phyloP scores from a whole-genome alignment of 768 basidiomycete species.

The Tricholoma saponaceum region DNA sequence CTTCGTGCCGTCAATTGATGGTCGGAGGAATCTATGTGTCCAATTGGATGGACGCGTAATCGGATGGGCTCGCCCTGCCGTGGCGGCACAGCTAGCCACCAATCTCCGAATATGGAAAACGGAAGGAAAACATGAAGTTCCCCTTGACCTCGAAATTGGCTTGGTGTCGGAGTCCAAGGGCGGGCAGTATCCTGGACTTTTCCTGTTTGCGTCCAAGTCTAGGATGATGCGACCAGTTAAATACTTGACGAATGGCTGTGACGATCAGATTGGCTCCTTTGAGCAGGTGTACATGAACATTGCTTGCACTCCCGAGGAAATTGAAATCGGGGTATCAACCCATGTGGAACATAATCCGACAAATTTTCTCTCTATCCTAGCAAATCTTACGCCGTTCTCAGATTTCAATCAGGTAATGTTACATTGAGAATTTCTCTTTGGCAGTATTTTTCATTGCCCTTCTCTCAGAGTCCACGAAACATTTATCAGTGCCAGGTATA shows the following conservation, averaged over 20 bases:
- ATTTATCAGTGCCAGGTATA: conserved; percentile 90
- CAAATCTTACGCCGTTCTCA: conserved; percentile 97
- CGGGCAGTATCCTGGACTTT: conserved; percentile 96
- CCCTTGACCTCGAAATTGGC: conserved; percentile 93
- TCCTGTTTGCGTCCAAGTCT: conserved; percentile 79
- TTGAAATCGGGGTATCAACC: conserved; percentile 69
- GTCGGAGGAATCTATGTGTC: conserved; percentile 76
- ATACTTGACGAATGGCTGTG: conserved; percentile 77
- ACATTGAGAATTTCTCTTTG: conserved; percentile 11
- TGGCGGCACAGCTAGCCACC: conserved; percentile 78
- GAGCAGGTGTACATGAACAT: conserved; percentile 99
- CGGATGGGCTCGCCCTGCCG: conserved; percentile 80
- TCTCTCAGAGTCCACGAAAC: conserved; percentile 73
- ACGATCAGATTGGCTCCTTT: conserved; percentile 92
- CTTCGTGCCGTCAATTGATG: conserved; percentile 77
- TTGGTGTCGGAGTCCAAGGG: conserved; percentile 84
- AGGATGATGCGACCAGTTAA: conserved; percentile 99
- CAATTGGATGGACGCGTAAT: conserved; percentile 96
- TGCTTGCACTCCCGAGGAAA: conserved; percentile 85
- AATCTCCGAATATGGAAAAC: conserved; percentile 94
- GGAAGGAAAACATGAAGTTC: conserved; percentile 73
- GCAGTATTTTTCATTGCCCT: conserved; percentile 2
- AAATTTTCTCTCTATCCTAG: conserved; percentile 93
- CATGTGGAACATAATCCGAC: conserved; percentile 95
- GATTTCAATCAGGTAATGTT: conserved; percentile 90